These are phyloP conservation scores for Cucurbita ficifolia DNA, from an alignment of 306 rosid genomes.

Conservation along the genomic window DNA sequence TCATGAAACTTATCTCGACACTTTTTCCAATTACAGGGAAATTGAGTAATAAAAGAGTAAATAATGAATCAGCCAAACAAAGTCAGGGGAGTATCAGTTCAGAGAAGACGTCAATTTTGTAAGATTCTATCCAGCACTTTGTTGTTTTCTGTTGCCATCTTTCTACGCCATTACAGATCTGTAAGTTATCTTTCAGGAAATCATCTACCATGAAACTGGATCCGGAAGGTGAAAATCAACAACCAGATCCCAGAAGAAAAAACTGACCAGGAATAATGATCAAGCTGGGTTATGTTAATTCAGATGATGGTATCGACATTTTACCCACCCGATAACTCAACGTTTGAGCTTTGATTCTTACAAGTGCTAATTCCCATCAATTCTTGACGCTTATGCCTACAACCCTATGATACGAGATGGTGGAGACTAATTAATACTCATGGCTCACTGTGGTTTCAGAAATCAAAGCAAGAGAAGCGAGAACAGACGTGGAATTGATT, in stretches of 20 bases:
- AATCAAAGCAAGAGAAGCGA: not conserved
- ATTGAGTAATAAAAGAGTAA: conserved; percentile 11
- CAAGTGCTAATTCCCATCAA: not conserved
- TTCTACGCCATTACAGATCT: not conserved
- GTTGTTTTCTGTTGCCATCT: not conserved
- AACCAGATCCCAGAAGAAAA: conserved; percentile 36
- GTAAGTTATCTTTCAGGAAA: conserved; percentile 38
- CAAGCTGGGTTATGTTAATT: conserved; percentile 56
- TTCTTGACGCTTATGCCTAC: not conserved
- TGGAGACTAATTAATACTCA: not conserved
- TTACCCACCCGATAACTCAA: conserved; percentile 6
- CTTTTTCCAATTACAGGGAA: conserved; percentile 31
- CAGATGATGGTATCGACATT: conserved; percentile 55
- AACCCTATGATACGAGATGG: not conserved
- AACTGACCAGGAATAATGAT: conserved; percentile 50
- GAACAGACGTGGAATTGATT: not conserved
- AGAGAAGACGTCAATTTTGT: conserved; percentile 43
- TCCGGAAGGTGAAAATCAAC: conserved; percentile 21
- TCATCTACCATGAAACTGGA: conserved; percentile 22
- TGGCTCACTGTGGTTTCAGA: not conserved
- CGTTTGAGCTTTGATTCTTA: not conserved
- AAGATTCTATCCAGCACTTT: not conserved
- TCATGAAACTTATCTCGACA: conserved; percentile 9
- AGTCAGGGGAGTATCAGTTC: conserved; percentile 18
- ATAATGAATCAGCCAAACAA: conserved; percentile 20